These are phyloP conservation scores for Xylariaceae sp. DNA, from an alignment of 2,329 filamentous ascomycete genomes.

Conservation along the genomic window DNA sequence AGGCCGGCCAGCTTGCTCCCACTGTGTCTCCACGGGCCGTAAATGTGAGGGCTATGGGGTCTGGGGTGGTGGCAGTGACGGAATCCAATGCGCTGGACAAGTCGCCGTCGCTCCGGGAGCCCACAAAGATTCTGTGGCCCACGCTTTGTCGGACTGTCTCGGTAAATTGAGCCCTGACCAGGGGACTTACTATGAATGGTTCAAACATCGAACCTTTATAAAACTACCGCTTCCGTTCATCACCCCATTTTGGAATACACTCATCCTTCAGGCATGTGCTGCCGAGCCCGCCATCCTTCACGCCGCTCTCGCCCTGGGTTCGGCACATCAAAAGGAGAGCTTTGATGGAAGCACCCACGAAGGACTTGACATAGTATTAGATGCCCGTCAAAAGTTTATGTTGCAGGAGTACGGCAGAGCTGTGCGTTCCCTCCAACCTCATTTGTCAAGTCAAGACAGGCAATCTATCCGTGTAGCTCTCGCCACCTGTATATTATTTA, in stretches of 20 bases:
- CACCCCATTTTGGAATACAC: conserved; percentile 37
- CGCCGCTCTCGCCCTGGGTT: conserved; percentile 38
- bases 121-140: not conserved
- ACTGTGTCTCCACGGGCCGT: conserved; percentile 31
- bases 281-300: conserved; percentile 40
- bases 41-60: conserved; percentile 32
- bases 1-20: conserved; percentile 26
- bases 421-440: conserved; percentile 36
- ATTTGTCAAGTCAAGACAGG: conserved; percentile 28
- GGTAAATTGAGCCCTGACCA: conserved; percentile 30
- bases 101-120: conserved; percentile 19
- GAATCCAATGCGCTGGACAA: conserved; percentile 7
- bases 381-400: conserved; percentile 26
- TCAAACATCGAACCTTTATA: conserved; percentile 36
- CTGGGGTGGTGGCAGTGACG: conserved; percentile 31
- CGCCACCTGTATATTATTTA: conserved; percentile 38
- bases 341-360: conserved; percentile 1
- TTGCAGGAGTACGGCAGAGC: conserved; percentile 38
- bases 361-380: conserved; percentile 6
- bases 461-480: conserved; percentile 37
- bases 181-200: conserved; percentile 40
- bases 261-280: conserved; percentile 35
- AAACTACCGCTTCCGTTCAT: conserved; percentile 38
- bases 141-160: conserved; percentile 9
- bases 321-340: conserved; percentile 31